Base-by-base conservation (phyloP, 257 asterid species). In the Jacaranda copaia region DNA sequence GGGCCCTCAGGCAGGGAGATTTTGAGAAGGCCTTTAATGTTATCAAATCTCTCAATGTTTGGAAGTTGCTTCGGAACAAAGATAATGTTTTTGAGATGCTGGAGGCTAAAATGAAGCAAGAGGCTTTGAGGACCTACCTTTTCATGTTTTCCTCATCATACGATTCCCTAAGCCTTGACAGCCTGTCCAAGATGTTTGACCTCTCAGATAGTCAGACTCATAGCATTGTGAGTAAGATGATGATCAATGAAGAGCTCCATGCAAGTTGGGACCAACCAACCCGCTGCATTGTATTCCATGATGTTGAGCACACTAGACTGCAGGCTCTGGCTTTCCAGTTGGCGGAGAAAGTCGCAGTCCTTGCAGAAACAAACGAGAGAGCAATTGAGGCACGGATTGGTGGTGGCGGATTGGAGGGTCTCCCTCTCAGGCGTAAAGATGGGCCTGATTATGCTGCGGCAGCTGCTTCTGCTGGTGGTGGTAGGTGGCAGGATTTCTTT, bases 201-300 rank as follows among this genome's bases (percentile, higher is more conserved):
- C 89, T 95, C 42, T 88, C 96, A 0, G 96, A 85, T 11, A 80
- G 83, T 3, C 91, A 89, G 83, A 87, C 93, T 19, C 92, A 90
- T 43, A 81, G 96, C 85, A 81, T 87, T 3, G 94, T 90, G 53
- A 91, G 96, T 80, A 89, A 84, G 80, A 91, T 95, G 97, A 93
- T 95, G 94, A 90, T 95, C 64, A 86, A 84, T 3, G 99, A 95
- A 81, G 99, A 95, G 85, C 93, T 95, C 53, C 91, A 87, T 25
- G 99, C 97, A 0, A 90, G 97, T 59, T 91, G 97, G 99, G 99
- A 95, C 83, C 97, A 95, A 75, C 99, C 98, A 6, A 89, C 97
- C 0, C 72, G 80, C 10, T 95, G 98, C 90, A 87, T 95, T 3
- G 89, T 93, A 13, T 89, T 95, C 89, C 94, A 95, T 18, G 97